Evolutionary conservation across 1,284 basidiomycete genomes (phyloP), one percentile per base, ranked within the genome.

Genomic region (Leccinum angustisporum): DNA sequence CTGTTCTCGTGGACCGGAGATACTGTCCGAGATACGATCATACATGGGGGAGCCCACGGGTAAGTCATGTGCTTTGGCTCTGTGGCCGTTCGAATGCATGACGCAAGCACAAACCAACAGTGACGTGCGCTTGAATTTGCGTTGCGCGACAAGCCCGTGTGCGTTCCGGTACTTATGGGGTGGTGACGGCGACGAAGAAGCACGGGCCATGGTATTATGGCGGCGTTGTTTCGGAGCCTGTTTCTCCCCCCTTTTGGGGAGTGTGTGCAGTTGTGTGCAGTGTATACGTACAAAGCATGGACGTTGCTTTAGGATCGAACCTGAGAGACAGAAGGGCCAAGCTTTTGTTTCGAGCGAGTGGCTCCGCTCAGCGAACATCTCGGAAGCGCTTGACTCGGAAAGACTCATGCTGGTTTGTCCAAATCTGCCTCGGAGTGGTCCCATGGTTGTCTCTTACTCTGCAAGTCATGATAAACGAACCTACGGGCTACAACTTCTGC

Each of bases 11-110:
- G 7, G 1, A 6, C 33, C 48, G 63, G 59, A 21, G 46, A 55
- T 52, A 57, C 54, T 52, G 36, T 55, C 66, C 66, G 63, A 57
- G 56, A 57, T 61, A 56, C 27, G 56, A 56, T 57, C 56, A 10
- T 3, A 52, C 50, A 27, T 27, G 55, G 51, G 11, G 53, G 21
- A 48, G 21, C 11, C 11, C 25, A 40, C n/a, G 46, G 33, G 31
- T n/a, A 58, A 27, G 10, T 18, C 21, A 62, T 38, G 59, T 54
- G 56, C 61, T 27, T 59, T 31, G 25, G 16, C 27, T n/a, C 51
- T 36, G 25, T 30, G 31, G 18, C 21, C 18, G 2, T 40, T 56
- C 2, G 38, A 21, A 33, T 57, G 38, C 34, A 18, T 36, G 61
- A 51, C 60, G 56, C 58, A 56, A 43, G 27, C 18, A 4, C 10